Percentiles rank a stretch among this genome's conserved stretches.
Evolutionary conservation across 495 filamentous ascomycete genomes (phyloP).

Genomic region (Aspergillus leporis): DNA sequence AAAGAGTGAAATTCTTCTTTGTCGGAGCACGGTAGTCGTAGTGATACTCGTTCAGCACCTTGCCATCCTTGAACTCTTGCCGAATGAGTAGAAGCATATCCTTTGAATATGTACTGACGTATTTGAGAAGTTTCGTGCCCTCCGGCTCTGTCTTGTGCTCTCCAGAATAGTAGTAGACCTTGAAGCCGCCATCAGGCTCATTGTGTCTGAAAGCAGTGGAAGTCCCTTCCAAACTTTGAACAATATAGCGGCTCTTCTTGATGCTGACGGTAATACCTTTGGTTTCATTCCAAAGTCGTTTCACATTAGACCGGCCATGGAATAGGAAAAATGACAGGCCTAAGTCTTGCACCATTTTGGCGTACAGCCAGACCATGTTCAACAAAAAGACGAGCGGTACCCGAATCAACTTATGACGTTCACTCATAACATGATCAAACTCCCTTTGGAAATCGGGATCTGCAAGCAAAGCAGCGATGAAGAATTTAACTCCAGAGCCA

Average conservation of each 20-base stretch:
- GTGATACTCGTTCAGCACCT: conserved; percentile 49
- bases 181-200: conserved; percentile 41
- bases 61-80: conserved; percentile 49
- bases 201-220: conserved; percentile 50
- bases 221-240: conserved; percentile 46
- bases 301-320: conserved; percentile 45
- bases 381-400: conserved; percentile 40
- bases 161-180: conserved; percentile 49
- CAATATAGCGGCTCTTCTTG: conserved; percentile 44
- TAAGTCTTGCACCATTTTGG: conserved; percentile 37
- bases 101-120: conserved; percentile 49
- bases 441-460: conserved; percentile 63
- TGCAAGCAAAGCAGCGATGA: conserved; percentile 52
- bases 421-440: conserved; percentile 48
- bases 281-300: conserved; percentile 46
- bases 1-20: conserved; percentile 35
- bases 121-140: conserved; percentile 40
- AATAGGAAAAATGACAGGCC: conserved; percentile 52
- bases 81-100: conserved; percentile 48
- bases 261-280: conserved; percentile 49
- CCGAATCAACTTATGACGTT: conserved; percentile 34
- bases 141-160: conserved; percentile 46
- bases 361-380: conserved; percentile 53
- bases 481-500: conserved; percentile 50
- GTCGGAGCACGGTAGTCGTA: conserved; percentile 47